A percentile compares a stretch with the other conserved stretches of the same genome.
phyloP scores from a whole-genome alignment of 2,329 filamentous ascomycete species.

The Fusarium tjaetaba region DNA sequence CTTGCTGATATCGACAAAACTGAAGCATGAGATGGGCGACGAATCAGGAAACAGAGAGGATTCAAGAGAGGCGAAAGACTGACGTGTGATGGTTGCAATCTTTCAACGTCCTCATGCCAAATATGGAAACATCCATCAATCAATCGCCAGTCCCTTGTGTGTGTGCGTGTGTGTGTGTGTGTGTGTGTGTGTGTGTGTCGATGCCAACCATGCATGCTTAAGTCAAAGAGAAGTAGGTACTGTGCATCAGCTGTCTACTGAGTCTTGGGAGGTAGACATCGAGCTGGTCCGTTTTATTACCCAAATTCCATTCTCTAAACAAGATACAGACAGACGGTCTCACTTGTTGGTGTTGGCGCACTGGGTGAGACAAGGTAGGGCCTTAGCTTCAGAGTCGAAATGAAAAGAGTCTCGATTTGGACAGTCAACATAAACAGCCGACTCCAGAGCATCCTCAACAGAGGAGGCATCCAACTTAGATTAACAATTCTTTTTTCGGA shows the following conservation, averaged over 20 bases:
- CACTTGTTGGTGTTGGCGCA: conserved; percentile 4
- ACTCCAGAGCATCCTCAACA: background rate
- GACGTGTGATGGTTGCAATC: conserved; percentile 31
- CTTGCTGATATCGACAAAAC: background rate
- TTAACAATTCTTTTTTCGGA: background rate
- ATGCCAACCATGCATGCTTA: conserved; percentile 13
- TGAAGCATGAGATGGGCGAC: background rate
- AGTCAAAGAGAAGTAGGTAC: conserved; percentile 1
- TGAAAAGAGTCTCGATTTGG: conserved; percentile 14
- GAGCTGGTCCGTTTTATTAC: background rate
- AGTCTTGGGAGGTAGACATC: background rate
- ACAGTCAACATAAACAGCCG: conserved; percentile 6
- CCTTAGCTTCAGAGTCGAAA: conserved; percentile 20
- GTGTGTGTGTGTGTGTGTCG: conserved; percentile 13
- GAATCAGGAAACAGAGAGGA: background rate
- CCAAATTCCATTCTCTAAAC: background rate
- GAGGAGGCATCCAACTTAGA: conserved; percentile 14
- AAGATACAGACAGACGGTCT: conserved; percentile 2
- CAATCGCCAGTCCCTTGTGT: conserved; percentile 11
- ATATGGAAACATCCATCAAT: conserved; percentile 28
- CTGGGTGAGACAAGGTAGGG: conserved; percentile 1
- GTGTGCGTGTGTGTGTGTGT: conserved; percentile 15
- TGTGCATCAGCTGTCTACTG: background rate
- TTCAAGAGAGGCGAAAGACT: conserved; percentile 15
- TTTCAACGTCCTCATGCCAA: conserved; percentile 23